These are phyloP conservation scores for Populus simonii DNA, from an alignment of 345 rosid species.

Conservation along the genomic window DNA sequence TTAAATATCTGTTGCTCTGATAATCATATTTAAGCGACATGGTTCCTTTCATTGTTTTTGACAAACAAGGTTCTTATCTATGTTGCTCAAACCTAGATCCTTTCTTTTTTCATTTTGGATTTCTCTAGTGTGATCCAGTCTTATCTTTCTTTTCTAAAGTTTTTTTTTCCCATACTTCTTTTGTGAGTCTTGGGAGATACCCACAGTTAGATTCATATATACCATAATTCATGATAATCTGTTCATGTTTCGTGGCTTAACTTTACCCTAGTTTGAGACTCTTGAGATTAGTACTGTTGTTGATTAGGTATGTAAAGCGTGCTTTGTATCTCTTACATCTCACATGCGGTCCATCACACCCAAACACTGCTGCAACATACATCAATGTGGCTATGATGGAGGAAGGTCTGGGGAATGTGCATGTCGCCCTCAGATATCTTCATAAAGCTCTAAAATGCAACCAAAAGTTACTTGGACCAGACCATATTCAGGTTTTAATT, in stretches of 20 bases:
- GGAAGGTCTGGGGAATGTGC: slow-evolving; percentile 99
- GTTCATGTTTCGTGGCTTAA: slow-evolving; percentile 15
- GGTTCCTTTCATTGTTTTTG: neutral
- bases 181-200: slow-evolving; percentile 4
- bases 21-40: neutral
- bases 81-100: neutral
- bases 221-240: neutral
- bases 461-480: slow-evolving; percentile 93
- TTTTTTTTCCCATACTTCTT: neutral
- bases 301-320: slow-evolving; percentile 91
- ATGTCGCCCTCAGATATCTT: slow-evolving; percentile 95
- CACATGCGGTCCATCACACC: slow-evolving; percentile 97
- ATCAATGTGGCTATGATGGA: slow-evolving; percentile 99
- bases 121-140: neutral
- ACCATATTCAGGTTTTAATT: slow-evolving; percentile 88
- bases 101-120: slow-evolving; percentile 4
- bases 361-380: slow-evolving; percentile 98
- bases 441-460: slow-evolving; percentile 96
- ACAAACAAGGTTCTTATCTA: neutral
- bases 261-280: slow-evolving; percentile 6
- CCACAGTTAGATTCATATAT: neutral
- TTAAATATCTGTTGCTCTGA: neutral
- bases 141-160: neutral
- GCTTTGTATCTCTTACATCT: slow-evolving; percentile 95
- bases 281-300: slow-evolving; percentile 2